Evolutionary conservation across 164 flowering plant species (phyloP), one percentile per base, ranked within the genome.

Genomic region (Liquidambar formosana): DNA sequence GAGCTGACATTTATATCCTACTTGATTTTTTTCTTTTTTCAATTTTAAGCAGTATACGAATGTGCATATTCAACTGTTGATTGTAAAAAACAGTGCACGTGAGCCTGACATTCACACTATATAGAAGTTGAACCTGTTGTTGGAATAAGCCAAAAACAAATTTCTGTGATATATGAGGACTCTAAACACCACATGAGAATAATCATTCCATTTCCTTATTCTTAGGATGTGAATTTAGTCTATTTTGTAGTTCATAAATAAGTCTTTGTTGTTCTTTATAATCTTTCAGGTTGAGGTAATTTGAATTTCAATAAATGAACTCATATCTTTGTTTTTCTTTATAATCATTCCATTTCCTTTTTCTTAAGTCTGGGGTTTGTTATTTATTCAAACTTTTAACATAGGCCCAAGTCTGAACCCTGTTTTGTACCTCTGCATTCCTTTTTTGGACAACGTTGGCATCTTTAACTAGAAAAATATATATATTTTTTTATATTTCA

Each of bases 1-100:
- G 99, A 73, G 99, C 99, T 77, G 99, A 95, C 77, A 95, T 92
- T 25, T 95, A 91, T 95, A 94, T 92, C 99, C 95, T 77, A 46
- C 54, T 10, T 13, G 9, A 47, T 48, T 14, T 46, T 47, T 8
- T 68, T 47, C 23, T 46, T 2, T 43, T 21, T 43, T 1, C 47
- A 19, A 5, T 33, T 33, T 33, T 33, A 33, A 33, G 41, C 41
- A 33, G 6, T 2, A 33, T 33, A 60, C 9, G 41, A 18, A 15
- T 8, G 26, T 63, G 18, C 2, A 46, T 51, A 16, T 51, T 51
- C 54, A 16, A 51, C 6, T 51, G 21, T 51, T 2, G 4, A 51
- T 18, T 16, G 18, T 18, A 5, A 19, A 51, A 18, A 16, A 51
- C 0, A 51, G 19, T 51, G 54, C 23, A n/a, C 54, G 18, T 18